phyloP scores from a whole-genome alignment of 2,329 filamentous ascomycete genomes.

The Drechslerella coelobrocha region DNA sequence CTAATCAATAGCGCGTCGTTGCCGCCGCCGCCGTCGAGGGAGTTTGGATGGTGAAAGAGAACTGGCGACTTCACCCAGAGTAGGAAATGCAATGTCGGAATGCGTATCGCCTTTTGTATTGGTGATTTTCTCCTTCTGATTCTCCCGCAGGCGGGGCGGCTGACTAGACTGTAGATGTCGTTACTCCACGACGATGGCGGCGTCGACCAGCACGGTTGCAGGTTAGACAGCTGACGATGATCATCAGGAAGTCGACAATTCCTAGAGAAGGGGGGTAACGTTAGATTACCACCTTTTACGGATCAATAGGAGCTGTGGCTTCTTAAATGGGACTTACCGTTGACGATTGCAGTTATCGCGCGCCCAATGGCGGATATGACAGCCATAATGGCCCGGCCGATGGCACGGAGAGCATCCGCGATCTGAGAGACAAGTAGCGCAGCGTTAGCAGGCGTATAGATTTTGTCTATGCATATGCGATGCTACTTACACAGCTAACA shows the following conservation, averaged over 20 bases:
- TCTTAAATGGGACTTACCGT: conserved; percentile 14
- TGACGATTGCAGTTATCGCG: conserved; percentile 42
- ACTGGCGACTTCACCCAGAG: too few species aligned
- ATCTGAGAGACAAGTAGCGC: conserved; percentile 11
- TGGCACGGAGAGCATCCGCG: conserved; percentile 31
- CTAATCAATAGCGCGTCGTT: too few species aligned
- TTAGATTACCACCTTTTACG: background rate
- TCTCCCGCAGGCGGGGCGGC: conserved; percentile 11
- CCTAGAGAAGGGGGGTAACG: conserved; percentile 8
- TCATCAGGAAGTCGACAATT: conserved; percentile 48
- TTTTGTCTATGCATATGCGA: background rate
- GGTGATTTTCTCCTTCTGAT: background rate
- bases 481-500: conserved; percentile 37
- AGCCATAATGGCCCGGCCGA: conserved; percentile 45
- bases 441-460: background rate
- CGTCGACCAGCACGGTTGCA: conserved; percentile 39
- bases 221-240: conserved; percentile 47
- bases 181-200: conserved; percentile 10
- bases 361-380: conserved; percentile 44
- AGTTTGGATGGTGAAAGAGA: too few species aligned
- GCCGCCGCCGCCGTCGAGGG: too few species aligned
- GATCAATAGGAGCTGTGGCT: background rate
- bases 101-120: background rate
- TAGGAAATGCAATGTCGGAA: too few species aligned
- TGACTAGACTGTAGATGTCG: conserved; percentile 38